phyloP scores from a whole-genome alignment of 2,329 filamentous ascomycete genomes.

The Cadophora luteo-olivacea region DNA sequence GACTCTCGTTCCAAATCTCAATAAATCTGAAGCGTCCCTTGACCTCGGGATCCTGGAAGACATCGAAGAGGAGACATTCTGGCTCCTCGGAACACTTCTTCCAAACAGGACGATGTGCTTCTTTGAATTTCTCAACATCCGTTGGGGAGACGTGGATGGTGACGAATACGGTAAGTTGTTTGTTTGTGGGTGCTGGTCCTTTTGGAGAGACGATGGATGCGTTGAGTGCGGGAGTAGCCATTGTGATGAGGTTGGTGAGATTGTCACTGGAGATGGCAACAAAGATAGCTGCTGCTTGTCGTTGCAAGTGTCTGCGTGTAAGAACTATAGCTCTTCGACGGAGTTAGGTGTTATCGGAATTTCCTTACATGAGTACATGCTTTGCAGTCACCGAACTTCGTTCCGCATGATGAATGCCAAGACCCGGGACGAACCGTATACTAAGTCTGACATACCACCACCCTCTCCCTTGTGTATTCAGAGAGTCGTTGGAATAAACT shows the following conservation, averaged over 20 bases:
- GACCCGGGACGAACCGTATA: neutral
- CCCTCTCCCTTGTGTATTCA: no score
- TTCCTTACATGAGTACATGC: neutral
- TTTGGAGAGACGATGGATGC: conserved; percentile 10
- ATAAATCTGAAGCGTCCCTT: neutral
- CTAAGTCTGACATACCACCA: neutral
- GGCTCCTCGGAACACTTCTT: neutral
- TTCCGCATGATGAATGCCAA: neutral
- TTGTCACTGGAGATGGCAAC: no score
- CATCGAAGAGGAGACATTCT: neutral
- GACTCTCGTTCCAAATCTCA: neutral
- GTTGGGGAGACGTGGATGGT: conserved; percentile 17
- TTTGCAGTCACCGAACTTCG: neutral
- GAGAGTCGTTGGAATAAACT: no score
- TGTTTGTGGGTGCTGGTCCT: neutral
- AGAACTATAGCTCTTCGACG: neutral
- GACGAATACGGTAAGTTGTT: conserved; percentile 23
- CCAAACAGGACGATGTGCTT: conserved; percentile 15
- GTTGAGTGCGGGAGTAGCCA: conserved; percentile 13
- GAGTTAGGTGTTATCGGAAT: neutral
- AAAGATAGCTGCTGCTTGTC: neutral
- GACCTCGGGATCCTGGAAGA: neutral
- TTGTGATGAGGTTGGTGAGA: neutral
- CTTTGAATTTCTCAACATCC: conserved; percentile 20
- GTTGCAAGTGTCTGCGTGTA: neutral